Conservation (phyloP, 192 early-diverging fungal species). For the Coemansia sp. region DNA sequence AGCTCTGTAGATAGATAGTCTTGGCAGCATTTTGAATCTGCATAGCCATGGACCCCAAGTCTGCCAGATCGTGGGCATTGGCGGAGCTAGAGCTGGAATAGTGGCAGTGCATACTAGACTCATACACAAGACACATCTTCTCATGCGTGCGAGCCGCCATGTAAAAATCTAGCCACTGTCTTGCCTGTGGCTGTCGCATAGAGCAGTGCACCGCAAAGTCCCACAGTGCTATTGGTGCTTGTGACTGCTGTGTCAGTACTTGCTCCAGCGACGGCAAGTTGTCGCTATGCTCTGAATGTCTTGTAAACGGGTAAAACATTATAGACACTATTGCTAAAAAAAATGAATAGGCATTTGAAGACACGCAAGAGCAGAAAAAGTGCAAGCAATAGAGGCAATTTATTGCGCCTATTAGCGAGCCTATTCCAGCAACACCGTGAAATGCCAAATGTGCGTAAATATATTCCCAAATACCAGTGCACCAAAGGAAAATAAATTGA, state of each 20-base stretch:
- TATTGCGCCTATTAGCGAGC: background rate
- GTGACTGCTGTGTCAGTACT: conserved; percentile 43
- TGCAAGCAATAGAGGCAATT: background rate
- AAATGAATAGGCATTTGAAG: background rate
- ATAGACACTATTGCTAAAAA: background rate
- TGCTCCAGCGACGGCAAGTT: conserved; percentile 53
- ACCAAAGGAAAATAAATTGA: background rate
- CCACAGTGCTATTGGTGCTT: conserved; percentile 43
- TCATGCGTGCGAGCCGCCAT: conserved; percentile 52
- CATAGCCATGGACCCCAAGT: conserved; percentile 33
- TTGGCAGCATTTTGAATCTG: conserved; percentile 49
- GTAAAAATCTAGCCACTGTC: conserved; percentile 54
- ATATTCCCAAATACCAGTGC: background rate
- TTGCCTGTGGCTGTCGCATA: conserved; percentile 52
- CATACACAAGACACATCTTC: conserved; percentile 52
- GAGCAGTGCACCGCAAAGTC: conserved; percentile 54
- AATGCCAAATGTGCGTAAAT: background rate
- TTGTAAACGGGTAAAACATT: background rate
- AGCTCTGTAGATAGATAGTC: conserved; percentile 46
- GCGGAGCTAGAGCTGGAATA: conserved; percentile 24
- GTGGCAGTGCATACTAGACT: conserved; percentile 38
- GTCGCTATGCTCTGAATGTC: conserved; percentile 21
- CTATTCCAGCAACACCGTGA: background rate
- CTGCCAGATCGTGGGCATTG: conserved; percentile 16
- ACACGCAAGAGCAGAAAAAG: background rate